These are phyloP conservation scores for Naganishia randhawae DNA, from an alignment of 768 basidiomycete species.

Conservation along the genomic window DNA sequence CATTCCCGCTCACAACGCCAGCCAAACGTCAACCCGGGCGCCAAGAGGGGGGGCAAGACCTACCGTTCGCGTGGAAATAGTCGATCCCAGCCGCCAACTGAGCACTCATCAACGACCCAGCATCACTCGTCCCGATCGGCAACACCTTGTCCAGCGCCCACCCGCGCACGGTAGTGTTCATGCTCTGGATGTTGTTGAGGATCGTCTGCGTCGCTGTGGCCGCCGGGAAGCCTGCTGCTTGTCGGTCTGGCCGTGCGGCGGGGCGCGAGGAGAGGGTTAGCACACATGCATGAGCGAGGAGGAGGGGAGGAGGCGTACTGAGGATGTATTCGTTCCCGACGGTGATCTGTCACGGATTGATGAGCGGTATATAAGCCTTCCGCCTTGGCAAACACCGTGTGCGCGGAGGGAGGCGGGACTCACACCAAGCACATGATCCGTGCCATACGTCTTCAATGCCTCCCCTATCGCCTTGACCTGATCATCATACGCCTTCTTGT, in stretches of 20 bases:
- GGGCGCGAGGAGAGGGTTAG: not conserved
- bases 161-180: slow-evolving; percentile 53
- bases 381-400: too few species aligned
- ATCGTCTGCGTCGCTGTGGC: slow-evolving; percentile 56
- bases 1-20: too few species aligned
- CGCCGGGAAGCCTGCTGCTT: not conserved
- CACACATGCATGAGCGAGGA: not conserved
- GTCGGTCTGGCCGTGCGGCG: slow-evolving; percentile 5
- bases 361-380: too few species aligned
- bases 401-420: slow-evolving; percentile 28
- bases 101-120: slow-evolving; percentile 77
- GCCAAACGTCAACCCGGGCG: not conserved
- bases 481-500: slow-evolving; percentile 64
- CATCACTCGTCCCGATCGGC: slow-evolving; percentile 75
- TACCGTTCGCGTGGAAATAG: slow-evolving; percentile 65
- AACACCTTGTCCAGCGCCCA: slow-evolving; percentile 63
- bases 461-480: slow-evolving; percentile 66
- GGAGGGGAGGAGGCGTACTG: slow-evolving; percentile 4
- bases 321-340: slow-evolving; percentile 29
- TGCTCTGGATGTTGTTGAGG: slow-evolving; percentile 57
- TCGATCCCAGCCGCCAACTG: slow-evolving; percentile 57
- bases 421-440: slow-evolving; percentile 65
- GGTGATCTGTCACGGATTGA: slow-evolving; percentile 20
- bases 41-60: slow-evolving; percentile 16
- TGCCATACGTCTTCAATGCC: slow-evolving; percentile 73